Conservation (phyloP, 78 protist species). For the Protostelium mycophagum region DNA sequence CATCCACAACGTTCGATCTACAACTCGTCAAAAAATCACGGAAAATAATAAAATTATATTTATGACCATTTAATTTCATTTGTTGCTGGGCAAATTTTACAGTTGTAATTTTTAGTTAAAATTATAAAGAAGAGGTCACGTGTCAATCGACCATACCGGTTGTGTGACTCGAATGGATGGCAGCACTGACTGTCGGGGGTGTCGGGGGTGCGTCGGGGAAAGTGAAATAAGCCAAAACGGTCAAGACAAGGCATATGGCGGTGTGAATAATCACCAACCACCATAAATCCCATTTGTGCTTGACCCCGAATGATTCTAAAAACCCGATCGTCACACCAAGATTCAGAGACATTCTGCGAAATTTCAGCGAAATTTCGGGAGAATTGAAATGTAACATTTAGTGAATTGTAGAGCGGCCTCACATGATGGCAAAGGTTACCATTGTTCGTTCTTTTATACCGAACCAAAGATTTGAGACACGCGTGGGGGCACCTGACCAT, state of each 20-base stretch:
- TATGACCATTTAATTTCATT: no score
- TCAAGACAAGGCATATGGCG: neutral
- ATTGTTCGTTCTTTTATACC: neutral
- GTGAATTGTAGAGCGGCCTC: neutral
- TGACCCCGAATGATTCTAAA: neutral
- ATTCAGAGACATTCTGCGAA: neutral
- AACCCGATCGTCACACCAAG: neutral
- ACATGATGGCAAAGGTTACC: neutral
- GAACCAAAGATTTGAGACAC: neutral
- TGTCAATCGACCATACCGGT: no score
- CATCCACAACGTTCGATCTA: neutral
- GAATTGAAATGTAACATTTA: neutral
- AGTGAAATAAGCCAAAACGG: neutral
- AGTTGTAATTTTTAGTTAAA: no score
- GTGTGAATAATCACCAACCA: neutral
- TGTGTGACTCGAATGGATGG: neutral
- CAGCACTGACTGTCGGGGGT: neutral
- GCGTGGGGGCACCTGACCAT: neutral
- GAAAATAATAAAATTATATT: no score
- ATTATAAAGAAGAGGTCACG: no score
- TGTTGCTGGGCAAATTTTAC: no score
- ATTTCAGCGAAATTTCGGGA: neutral
- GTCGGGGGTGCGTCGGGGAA: neutral
- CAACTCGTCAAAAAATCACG: no score
- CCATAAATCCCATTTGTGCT: neutral